phyloP scores from a whole-genome alignment of 805 yeast genomes.

The Candida sphagnicola region DNA sequence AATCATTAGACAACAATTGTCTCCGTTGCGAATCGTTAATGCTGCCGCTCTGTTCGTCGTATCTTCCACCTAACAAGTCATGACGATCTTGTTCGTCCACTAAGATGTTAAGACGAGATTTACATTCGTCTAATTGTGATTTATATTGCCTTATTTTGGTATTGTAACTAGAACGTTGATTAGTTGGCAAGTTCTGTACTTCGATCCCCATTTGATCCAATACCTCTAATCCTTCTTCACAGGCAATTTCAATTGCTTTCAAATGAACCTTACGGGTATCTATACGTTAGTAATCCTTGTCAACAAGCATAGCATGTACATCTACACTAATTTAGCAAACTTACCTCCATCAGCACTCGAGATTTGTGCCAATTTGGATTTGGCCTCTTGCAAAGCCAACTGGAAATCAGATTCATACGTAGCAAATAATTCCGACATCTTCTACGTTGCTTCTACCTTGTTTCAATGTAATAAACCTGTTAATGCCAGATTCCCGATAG shows the following conservation, averaged over 20 bases:
- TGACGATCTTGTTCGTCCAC: constrained; percentile 70
- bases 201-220: constrained; percentile 87
- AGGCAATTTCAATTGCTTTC: constrained; percentile 57
- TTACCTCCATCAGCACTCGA: constrained; percentile 41
- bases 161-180: constrained; percentile 64
- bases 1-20: constrained; percentile 71
- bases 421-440: constrained; percentile 51
- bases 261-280: constrained; percentile 52
- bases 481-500: neutral
- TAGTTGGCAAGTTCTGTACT: constrained; percentile 78
- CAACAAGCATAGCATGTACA: neutral
- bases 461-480: neutral
- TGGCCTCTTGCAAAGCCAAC: constrained; percentile 66
- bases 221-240: constrained; percentile 79
- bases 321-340: constrained; percentile 7
- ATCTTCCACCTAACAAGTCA: constrained; percentile 62
- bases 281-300: constrained; percentile 18
- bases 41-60: constrained; percentile 32
- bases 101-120: constrained; percentile 48
- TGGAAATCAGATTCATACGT: constrained; percentile 71
- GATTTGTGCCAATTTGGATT: constrained; percentile 56
- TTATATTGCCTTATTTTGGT: constrained; percentile 72
- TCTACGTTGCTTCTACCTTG: neutral
- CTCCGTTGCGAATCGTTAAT: constrained; percentile 69
- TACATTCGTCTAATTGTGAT: constrained; percentile 53